phyloP scores from a whole-genome alignment of 1,284 basidiomycete species.

The Stygiomarasmius scandens region DNA sequence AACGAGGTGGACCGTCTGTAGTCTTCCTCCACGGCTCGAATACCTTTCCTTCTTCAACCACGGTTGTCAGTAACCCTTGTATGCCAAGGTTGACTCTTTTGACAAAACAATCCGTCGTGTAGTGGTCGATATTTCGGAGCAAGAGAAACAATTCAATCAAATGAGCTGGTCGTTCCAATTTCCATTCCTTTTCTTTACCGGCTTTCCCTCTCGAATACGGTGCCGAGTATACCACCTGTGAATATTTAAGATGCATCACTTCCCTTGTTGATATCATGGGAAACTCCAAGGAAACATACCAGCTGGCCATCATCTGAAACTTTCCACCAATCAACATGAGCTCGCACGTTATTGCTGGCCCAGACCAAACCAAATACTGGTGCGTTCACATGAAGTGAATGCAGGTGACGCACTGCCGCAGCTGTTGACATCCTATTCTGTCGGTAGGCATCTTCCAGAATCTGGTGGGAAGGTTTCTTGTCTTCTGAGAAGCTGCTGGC shows the following conservation, averaged over 20 bases:
- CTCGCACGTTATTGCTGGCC: slow-evolving; percentile 53
- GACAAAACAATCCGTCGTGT: slow-evolving; percentile 48
- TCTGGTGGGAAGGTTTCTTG: slow-evolving; percentile 53
- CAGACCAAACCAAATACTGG: slow-evolving; percentile 60
- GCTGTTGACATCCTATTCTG: slow-evolving; percentile 62
- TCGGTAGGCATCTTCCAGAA: slow-evolving; percentile 55
- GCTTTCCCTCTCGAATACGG: slow-evolving; percentile 39
- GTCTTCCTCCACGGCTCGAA: slow-evolving; percentile 53
- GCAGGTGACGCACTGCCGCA: slow-evolving; percentile 50
- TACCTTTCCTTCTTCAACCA: slow-evolving; percentile 31
- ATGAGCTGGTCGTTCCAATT: slow-evolving; percentile 44
- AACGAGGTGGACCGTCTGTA: slow-evolving; percentile 32
- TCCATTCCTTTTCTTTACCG: slow-evolving; percentile 39
- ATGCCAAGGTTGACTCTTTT: slow-evolving; percentile 43
- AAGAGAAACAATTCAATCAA: slow-evolving; percentile 55
- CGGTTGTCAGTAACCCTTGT: slow-evolving; percentile 34
- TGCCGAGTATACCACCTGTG: slow-evolving; percentile 51
- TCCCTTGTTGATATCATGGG: too few relatives aligned
- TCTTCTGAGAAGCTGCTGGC: slow-evolving; percentile 59
- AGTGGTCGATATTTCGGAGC: slow-evolving; percentile 56
- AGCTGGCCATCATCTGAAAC: slow-evolving; percentile 29
- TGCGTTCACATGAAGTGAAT: slow-evolving; percentile 45
- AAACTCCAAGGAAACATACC: slow-evolving; percentile 27
- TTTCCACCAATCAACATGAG: slow-evolving; percentile 58
- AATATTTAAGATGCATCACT: background rate